Conservation (phyloP, 202 grass and related monocot genomes). For the Dendrocalamus latiflorus region DNA sequence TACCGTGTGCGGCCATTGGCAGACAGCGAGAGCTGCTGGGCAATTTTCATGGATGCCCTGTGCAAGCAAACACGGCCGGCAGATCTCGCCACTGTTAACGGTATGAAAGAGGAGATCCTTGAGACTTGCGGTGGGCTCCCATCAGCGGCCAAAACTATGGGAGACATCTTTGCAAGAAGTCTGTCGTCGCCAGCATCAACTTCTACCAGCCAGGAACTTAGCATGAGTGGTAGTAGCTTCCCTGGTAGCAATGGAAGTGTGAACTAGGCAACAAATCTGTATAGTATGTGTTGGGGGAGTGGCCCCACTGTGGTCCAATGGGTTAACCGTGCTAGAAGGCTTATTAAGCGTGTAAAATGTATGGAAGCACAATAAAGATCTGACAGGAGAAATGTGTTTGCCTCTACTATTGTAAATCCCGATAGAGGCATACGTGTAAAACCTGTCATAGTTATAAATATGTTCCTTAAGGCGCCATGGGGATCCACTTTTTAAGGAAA, state of each 20-base stretch:
- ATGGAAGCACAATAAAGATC: no score
- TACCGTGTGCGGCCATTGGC: slow-evolving; percentile 9
- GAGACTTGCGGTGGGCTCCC: slow-evolving; percentile 33
- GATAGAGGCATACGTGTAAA: no score
- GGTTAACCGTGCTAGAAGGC: no score
- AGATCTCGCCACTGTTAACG: background rate
- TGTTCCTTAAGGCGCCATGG: no score
- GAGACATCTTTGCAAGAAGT: slow-evolving; percentile 29
- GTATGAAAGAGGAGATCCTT: slow-evolving; percentile 40
- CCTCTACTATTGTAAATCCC: no score
- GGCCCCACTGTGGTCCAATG: no score
- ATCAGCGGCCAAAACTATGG: slow-evolving; percentile 25
- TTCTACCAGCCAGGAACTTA: slow-evolving; percentile 36
- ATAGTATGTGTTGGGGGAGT: background rate
- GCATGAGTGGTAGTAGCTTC: background rate
- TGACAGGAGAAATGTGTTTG: no score
- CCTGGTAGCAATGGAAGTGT: background rate
- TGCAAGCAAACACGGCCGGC: background rate
- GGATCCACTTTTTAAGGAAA: no score
- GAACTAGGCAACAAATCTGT: background rate
- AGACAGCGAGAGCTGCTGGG: slow-evolving; percentile 37
- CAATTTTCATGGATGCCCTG: slow-evolving; percentile 38
- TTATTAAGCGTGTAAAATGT: no score
- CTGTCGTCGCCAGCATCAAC: background rate
- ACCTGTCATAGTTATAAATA: no score